A percentile compares a stretch with the other conserved stretches of the same genome.
phyloP scores from a whole-genome alignment of 306 rosid species.

The Malus sieversii region DNA sequence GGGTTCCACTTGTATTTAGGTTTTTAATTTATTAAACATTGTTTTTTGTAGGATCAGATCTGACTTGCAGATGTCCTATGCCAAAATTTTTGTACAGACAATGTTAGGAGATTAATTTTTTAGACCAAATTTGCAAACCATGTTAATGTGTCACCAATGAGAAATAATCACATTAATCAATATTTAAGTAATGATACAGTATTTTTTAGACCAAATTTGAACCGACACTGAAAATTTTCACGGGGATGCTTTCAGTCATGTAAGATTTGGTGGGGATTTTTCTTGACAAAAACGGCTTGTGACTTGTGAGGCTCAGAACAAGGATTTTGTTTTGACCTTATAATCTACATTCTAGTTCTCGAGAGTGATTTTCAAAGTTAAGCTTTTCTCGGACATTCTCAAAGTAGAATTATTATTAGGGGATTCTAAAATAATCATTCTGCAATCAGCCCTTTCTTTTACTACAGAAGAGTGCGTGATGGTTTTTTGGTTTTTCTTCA shows the following conservation, averaged over 20 bases:
- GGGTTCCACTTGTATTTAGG: constrained; percentile 3
- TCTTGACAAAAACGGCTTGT: not conserved
- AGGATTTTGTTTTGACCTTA: not conserved
- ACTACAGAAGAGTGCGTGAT: too few relatives aligned
- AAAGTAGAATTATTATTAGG: not conserved
- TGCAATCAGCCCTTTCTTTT: too few relatives aligned
- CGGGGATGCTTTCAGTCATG: not conserved
- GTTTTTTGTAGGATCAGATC: not conserved
- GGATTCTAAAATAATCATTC: not conserved
- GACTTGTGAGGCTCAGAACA: not conserved
- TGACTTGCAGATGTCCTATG: not conserved
- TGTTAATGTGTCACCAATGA: too few relatives aligned
- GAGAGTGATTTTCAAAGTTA: not conserved
- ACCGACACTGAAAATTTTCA: not conserved
- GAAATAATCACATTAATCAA: too few relatives aligned
- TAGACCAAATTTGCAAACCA: too few relatives aligned
- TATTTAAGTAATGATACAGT: too few relatives aligned
- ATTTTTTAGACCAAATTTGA: too few relatives aligned
- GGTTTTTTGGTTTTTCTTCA: too few relatives aligned
- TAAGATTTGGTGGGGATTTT: not conserved
- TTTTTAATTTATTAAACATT: constrained; percentile 2
- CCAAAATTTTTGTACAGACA: constrained; percentile 2
- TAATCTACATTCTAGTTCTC: too few relatives aligned
- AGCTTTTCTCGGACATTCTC: not conserved
- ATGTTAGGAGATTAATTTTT: too few relatives aligned